These are phyloP conservation scores for Hirschfeldia incana DNA, from an alignment of 345 rosid genomes.

Conservation along the genomic window DNA sequence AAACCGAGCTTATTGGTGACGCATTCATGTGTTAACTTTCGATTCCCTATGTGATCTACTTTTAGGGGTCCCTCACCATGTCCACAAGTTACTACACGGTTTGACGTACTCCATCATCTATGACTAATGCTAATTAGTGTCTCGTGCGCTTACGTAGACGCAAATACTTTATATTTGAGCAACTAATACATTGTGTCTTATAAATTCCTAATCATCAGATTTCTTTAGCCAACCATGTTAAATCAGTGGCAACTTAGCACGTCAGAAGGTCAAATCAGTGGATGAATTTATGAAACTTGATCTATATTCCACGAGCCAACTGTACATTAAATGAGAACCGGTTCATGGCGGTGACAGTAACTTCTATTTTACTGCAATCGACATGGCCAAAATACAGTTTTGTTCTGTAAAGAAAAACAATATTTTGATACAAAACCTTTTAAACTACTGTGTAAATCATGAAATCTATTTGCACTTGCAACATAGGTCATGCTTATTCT, in stretches of 20 bases:
- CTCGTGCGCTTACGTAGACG: not conserved
- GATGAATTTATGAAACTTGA: not conserved
- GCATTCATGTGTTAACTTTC: slow-evolving; percentile 2
- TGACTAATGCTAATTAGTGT: not conserved
- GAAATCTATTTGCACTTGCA: not conserved
- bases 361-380: not conserved
- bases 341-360: not conserved
- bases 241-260: not conserved
- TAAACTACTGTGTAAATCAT: not conserved
- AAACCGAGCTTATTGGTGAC: slow-evolving; percentile 24
- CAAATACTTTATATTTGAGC: not conserved
- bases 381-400: not conserved
- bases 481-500: not conserved
- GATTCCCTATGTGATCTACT: slow-evolving; percentile 20
- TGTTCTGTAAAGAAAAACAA: not conserved
- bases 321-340: not conserved
- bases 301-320: not conserved
- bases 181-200: not conserved
- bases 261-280: not conserved
- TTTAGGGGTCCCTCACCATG: slow-evolving; percentile 19
- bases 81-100: slow-evolving; percentile 17
- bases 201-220: not conserved
- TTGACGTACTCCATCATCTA: not conserved
- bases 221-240: not conserved
- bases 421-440: not conserved